phyloP scores from a whole-genome alignment of 169 alveolate genomes.

The Plasmodium inui region DNA sequence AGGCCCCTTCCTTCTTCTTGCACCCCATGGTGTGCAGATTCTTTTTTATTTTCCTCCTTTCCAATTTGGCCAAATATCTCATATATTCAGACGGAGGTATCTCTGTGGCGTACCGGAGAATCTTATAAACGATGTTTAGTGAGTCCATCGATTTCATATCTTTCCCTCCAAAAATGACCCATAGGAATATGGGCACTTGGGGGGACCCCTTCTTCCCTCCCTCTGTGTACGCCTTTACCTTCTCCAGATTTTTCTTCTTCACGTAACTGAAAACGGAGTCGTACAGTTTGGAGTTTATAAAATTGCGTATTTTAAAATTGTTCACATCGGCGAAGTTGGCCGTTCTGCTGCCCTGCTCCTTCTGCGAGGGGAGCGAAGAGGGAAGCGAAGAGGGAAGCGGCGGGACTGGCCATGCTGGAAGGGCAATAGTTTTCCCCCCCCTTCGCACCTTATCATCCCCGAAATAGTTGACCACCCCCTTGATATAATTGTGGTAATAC shows the following conservation, averaged over 20 bases:
- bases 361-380: neutral
- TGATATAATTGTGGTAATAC: conserved; percentile 45
- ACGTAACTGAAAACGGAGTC: conserved; percentile 36
- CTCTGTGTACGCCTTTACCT: conserved; percentile 19
- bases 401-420: neutral
- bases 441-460: neutral
- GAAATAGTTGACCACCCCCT: neutral
- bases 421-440: neutral
- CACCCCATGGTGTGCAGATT: neutral
- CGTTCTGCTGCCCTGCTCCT: neutral
- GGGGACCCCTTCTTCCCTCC: neutral
- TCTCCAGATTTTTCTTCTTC: conserved; percentile 25
- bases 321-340: neutral
- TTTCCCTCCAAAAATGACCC: conserved; percentile 74
- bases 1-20: neutral
- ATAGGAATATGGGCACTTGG: conserved; percentile 38
- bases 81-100: conserved; percentile 69
- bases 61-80: conserved; percentile 28
- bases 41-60: conserved; percentile 38
- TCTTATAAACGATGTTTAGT: conserved; percentile 44
- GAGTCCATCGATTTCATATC: conserved; percentile 75
- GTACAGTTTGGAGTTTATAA: conserved; percentile 26
- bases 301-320: conserved; percentile 58
- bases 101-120: conserved; percentile 66
- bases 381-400: neutral